These are phyloP conservation scores for Dactylellina sp. DNA, from an alignment of 2,329 filamentous ascomycete species.

Conservation along the genomic window DNA sequence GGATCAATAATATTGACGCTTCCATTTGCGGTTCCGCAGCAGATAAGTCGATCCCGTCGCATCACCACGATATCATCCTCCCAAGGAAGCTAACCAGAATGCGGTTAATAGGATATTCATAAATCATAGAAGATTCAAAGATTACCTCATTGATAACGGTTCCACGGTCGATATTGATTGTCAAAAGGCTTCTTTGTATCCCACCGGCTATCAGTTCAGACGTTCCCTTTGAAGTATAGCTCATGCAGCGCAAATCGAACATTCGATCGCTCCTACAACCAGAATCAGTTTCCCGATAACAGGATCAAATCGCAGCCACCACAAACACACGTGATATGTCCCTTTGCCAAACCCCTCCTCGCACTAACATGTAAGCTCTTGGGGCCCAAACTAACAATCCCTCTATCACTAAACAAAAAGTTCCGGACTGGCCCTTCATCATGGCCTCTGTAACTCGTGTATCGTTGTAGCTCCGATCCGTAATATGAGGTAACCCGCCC, in stretches of 20 bases:
- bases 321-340: constrained; percentile 78
- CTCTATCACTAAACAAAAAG: constrained; percentile 89
- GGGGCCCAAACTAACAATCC: constrained; percentile 84
- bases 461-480: constrained; percentile 83
- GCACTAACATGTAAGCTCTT: constrained; percentile 89
- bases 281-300: not conserved
- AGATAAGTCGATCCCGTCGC: constrained; percentile 89
- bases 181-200: constrained; percentile 86
- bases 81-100: constrained; percentile 71
- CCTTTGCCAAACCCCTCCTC: constrained; percentile 83
- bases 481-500: constrained; percentile 91
- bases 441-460: constrained; percentile 90
- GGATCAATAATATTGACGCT: constrained; percentile 88
- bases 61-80: constrained; percentile 87
- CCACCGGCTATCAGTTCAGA: constrained; percentile 84
- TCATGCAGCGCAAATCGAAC: constrained; percentile 94
- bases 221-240: constrained; percentile 87
- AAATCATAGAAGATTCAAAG: not conserved
- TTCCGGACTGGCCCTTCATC: constrained; percentile 83
- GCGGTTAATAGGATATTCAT: not conserved
- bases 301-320: constrained; percentile 8
- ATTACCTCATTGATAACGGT: constrained; percentile 75
- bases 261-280: constrained; percentile 69
- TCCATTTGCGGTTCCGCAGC: constrained; percentile 85
- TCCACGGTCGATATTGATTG: constrained; percentile 77